phyloP scores from a whole-genome alignment of 495 filamentous ascomycete species.

The Podospora australis region DNA sequence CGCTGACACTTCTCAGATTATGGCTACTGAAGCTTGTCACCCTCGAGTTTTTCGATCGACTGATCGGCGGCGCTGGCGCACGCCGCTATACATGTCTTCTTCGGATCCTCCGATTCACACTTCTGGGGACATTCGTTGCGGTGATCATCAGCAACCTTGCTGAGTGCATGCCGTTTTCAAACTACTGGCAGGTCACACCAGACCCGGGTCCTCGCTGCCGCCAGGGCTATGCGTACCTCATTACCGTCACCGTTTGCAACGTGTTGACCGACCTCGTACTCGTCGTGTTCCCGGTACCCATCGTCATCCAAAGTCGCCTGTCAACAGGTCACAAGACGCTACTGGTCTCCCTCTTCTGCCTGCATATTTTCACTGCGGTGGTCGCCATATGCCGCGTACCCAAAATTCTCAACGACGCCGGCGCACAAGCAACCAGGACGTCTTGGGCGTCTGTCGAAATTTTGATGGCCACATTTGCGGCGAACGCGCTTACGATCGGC shows the following conservation, averaged over 20 bases:
- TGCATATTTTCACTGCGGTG: constrained; percentile 65
- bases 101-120: constrained; percentile 60
- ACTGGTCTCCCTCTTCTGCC: constrained; percentile 65
- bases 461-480: constrained; percentile 64
- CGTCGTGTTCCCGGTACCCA: constrained; percentile 79
- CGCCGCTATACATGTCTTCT: constrained; percentile 59
- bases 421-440: constrained; percentile 66
- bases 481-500: constrained; percentile 71
- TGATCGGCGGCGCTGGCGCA: constrained; percentile 58
- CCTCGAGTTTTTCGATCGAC: constrained; percentile 78
- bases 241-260: constrained; percentile 74
- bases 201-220: constrained; percentile 81
- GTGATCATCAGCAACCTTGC: constrained; percentile 71
- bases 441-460: constrained; percentile 71
- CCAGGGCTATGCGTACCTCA: constrained; percentile 69
- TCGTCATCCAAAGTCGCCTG: constrained; percentile 68
- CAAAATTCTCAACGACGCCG: constrained; percentile 51
- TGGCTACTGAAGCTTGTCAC: constrained; percentile 89
- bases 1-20: constrained; percentile 61
- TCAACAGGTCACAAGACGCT: constrained; percentile 51
- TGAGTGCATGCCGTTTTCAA: constrained; percentile 75
- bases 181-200: constrained; percentile 87
- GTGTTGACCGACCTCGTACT: constrained; percentile 82
- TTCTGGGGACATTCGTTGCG: constrained; percentile 66
- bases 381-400: constrained; percentile 73